A percentile compares a stretch with the other conserved stretches of the same genome.
Evolutionary conservation across 306 rosid genomes (phyloP).

Genomic region (Vigna unguiculata): DNA sequence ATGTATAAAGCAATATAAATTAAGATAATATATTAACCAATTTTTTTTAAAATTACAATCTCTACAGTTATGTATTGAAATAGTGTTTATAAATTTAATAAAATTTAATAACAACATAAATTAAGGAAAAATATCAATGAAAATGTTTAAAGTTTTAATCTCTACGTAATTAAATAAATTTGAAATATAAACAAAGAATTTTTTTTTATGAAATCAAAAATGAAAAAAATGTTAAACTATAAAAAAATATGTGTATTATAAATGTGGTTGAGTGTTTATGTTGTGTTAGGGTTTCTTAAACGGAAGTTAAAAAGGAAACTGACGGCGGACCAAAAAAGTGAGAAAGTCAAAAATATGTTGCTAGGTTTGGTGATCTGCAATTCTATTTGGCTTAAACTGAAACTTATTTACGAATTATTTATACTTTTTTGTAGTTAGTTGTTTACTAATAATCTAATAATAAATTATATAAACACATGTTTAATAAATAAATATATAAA

Average conservation of each 20-base stretch:
- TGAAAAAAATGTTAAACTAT: background rate
- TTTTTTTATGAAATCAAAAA: background rate
- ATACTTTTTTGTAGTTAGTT: background rate
- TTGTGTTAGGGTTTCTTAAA: background rate
- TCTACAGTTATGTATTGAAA: background rate
- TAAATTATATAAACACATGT: background rate
- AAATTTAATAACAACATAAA: background rate
- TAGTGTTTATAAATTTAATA: background rate
- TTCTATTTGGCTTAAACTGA: background rate
- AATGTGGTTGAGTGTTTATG: background rate
- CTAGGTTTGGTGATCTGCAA: background rate
- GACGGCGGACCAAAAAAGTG: background rate
- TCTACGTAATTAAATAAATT: background rate
- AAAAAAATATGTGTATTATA: background rate
- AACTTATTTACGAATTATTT: background rate
- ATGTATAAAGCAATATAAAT: background rate
- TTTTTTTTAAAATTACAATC: too few relatives aligned
- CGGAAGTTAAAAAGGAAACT: background rate
- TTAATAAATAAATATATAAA: too few relatives aligned
- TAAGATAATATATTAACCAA: too few relatives aligned
- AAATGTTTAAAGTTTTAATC: background rate
- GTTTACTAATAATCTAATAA: too few relatives aligned
- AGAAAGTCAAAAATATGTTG: constrained; percentile 5
- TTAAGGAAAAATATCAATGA: background rate
- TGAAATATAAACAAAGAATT: background rate